Evolutionary conservation across 164 flowering plant genomes (phyloP).

Genomic region (Vitis labrusca): DNA sequence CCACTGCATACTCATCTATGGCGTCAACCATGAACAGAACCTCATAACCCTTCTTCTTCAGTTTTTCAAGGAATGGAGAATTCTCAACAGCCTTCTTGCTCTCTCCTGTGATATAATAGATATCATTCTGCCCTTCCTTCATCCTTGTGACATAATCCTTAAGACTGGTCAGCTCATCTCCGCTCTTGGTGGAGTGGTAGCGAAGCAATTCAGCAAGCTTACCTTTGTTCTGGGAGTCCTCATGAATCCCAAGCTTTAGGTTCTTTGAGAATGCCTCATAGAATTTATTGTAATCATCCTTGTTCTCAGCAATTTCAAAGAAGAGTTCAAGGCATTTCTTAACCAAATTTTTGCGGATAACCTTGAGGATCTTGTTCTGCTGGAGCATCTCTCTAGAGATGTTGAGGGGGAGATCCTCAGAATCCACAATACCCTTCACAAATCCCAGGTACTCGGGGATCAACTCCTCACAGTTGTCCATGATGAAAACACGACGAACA

Average conservation of each 20-base stretch:
- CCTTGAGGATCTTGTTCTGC: constrained; percentile 2
- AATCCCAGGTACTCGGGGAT: constrained; percentile 6
- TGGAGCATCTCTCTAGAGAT: constrained; percentile 6
- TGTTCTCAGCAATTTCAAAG: constrained; percentile 11
- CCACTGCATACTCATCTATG: constrained; percentile 7
- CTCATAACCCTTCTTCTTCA: constrained; percentile 7
- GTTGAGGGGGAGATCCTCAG: constrained; percentile 11
- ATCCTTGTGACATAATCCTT: constrained; percentile 11
- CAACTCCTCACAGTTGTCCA: constrained; percentile 12
- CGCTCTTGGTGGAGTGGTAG: constrained; percentile 8
- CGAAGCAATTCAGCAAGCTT: constrained; percentile 8
- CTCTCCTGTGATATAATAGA: neutral
- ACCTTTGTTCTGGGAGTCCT: constrained; percentile 2
- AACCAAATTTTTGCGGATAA: constrained; percentile 8
- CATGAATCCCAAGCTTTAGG: constrained; percentile 6
- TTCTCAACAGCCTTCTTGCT: constrained; percentile 11
- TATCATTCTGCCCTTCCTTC: constrained; percentile 11
- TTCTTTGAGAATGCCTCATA: neutral
- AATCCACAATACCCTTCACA: constrained; percentile 9
- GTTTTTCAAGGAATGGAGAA: constrained; percentile 8
- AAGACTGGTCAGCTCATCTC: constrained; percentile 9
- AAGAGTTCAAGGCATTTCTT: constrained; percentile 10
- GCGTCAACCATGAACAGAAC: constrained; percentile 8
- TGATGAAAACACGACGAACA: constrained; percentile 9
- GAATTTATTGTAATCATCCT: constrained; percentile 6